A percentile compares a stretch with the other conserved stretches of the same genome.
These are phyloP conservation scores for Dipodascopsis uninucleata DNA, from an alignment of 805 yeast genomes.

Conservation along the genomic window DNA sequence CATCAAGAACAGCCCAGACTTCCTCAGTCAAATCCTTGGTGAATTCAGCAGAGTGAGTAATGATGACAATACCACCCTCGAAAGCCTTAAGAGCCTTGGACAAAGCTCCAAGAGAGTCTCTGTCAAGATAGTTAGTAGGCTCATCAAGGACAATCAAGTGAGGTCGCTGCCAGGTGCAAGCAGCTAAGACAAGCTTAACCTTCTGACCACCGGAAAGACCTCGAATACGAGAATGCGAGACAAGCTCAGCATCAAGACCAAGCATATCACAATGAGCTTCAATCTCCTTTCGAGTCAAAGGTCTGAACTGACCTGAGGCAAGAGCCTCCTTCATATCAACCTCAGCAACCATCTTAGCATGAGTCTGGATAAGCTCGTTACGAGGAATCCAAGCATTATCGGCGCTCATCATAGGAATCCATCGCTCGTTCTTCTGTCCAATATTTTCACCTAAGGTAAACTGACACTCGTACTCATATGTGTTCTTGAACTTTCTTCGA, in stretches of 20 bases:
- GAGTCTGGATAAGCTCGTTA: conserved; percentile 95
- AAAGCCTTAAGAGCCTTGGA: conserved; percentile 98
- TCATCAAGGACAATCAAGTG: conserved; percentile 98
- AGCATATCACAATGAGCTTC: conserved; percentile 98
- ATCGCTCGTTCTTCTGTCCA: conserved; percentile 98
- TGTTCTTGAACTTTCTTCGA: conserved; percentile 99
- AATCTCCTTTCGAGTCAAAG: conserved; percentile 99
- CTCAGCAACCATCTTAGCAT: conserved; percentile 99
- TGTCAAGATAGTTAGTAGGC: conserved; percentile 98
- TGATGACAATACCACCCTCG: conserved; percentile 99
- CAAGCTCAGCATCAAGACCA: conserved; percentile 98
- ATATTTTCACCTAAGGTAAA: conserved; percentile 97
- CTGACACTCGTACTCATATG: conserved; percentile 99
- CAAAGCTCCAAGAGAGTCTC: conserved; percentile 99
- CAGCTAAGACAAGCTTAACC: conserved; percentile 99
- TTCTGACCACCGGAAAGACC: conserved; percentile 99
- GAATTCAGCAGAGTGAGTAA: conserved; percentile 99
- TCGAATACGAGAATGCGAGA: conserved; percentile 99
- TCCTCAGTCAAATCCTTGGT: conserved; percentile 99
- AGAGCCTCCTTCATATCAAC: conserved; percentile 99
- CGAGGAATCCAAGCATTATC: conserved; percentile 99
- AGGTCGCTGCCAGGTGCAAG: conserved; percentile 99
- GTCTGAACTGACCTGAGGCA: conserved; percentile 99
- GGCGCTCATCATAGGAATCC: conserved; percentile 99
- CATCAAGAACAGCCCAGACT: conserved; percentile 99